Evolutionary conservation across 805 yeast genomes (phyloP).

Genomic region (Candida bentonensis): DNA sequence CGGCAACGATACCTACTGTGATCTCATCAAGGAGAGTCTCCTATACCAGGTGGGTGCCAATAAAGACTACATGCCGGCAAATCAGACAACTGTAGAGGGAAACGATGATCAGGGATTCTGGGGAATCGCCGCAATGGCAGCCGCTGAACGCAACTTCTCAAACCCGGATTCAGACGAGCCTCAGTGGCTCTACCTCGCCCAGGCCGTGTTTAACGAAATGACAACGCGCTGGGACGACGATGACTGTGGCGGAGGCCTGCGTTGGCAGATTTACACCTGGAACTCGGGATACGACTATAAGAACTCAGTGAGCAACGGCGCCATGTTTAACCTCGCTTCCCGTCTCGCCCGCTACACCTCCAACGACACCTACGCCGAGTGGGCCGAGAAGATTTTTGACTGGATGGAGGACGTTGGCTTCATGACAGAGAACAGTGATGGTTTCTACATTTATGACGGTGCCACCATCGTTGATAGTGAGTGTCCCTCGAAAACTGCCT

Average conservation of each 20-base stretch:
- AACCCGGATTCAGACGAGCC: conserved; percentile 48
- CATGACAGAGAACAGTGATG: conserved; percentile 18
- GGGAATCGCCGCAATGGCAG: conserved; percentile 78
- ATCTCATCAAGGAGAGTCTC: conserved; percentile 44
- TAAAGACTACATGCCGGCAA: conserved; percentile 61
- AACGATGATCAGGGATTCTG: conserved; percentile 91
- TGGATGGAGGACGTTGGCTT: conserved; percentile 49
- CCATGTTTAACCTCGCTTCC: conserved; percentile 68
- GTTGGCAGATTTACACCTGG: conserved; percentile 90
- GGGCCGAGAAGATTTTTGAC: conserved; percentile 59
- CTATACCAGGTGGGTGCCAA: conserved; percentile 50
- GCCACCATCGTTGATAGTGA: conserved; percentile 28
- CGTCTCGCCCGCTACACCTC: conserved; percentile 66
- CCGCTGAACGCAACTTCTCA: conserved; percentile 70
- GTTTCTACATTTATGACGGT: conserved; percentile 54
- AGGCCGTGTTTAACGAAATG: conserved; percentile 82
- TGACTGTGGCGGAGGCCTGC: conserved; percentile 59
- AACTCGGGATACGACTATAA: conserved; percentile 79
- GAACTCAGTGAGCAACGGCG: conserved; percentile 78
- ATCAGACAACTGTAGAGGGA: conserved; percentile 76
- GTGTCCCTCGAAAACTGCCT: conserved; percentile 36
- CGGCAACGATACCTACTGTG: conserved; percentile 49
- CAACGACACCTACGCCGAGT: conserved; percentile 57
- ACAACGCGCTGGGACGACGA: conserved; percentile 58
- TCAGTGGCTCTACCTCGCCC: conserved; percentile 65